Percentiles rank a stretch among this genome's conserved stretches.
phyloP scores from a whole-genome alignment of 1,284 basidiomycete genomes.

The Ganoderma meredithae region DNA sequence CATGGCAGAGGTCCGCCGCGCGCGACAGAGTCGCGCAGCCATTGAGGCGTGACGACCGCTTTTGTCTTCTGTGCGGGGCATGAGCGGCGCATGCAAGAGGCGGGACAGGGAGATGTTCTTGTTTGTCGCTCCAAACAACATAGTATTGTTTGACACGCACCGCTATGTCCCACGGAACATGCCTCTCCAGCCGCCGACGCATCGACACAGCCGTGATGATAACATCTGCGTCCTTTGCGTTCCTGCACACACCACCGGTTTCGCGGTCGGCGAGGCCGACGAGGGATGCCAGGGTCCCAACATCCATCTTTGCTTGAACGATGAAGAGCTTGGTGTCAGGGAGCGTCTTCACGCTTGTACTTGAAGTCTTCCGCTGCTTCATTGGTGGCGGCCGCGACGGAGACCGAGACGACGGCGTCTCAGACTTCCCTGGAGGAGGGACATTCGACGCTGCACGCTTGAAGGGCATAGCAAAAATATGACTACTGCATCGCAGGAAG shows the following conservation, averaged over 20 bases:
- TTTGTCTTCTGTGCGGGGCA: constrained; percentile 57
- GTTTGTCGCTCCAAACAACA: neutral
- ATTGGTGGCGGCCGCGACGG: constrained; percentile 8
- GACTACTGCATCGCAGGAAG: neutral
- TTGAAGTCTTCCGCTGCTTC: constrained; percentile 27
- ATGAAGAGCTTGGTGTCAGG: constrained; percentile 54
- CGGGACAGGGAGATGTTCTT: neutral
- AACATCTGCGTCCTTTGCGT: constrained; percentile 62
- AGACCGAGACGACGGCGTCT: constrained; percentile 22
- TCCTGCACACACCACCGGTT: constrained; percentile 46
- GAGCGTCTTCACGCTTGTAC: constrained; percentile 17
- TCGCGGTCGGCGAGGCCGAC: constrained; percentile 53
- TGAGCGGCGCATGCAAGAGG: neutral
- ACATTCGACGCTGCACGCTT: constrained; percentile 36
- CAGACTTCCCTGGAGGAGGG: constrained; percentile 26
- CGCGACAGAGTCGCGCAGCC: constrained; percentile 65
- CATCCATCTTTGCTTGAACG: constrained; percentile 65
- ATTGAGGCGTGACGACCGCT: constrained; percentile 69
- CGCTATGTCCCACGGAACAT: constrained; percentile 66
- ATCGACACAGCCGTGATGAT: constrained; percentile 71
- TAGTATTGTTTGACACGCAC: constrained; percentile 48
- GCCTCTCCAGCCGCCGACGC: constrained; percentile 71
- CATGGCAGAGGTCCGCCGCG: constrained; percentile 55
- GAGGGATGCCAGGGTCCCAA: constrained; percentile 53
- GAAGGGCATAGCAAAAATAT: constrained; percentile 37